Evolutionary conservation across 257 asterid species (phyloP).

Genomic region (Salvia miltiorrhiza): DNA sequence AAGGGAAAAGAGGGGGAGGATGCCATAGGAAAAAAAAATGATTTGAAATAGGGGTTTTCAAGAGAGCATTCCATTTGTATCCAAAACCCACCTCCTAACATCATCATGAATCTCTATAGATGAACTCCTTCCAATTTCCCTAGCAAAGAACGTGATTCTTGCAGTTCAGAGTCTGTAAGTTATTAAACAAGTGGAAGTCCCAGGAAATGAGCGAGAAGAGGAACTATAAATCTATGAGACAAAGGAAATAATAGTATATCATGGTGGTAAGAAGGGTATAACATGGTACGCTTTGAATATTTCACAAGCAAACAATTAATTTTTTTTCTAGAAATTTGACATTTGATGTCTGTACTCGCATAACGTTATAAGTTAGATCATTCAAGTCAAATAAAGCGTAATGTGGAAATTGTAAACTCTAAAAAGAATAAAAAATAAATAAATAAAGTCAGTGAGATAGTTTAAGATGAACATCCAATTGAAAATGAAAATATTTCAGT

Average conservation of each 20-base stretch:
- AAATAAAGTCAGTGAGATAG: too few species aligned
- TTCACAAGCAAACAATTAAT: slow-evolving; percentile 5
- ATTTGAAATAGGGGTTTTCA: too few species aligned
- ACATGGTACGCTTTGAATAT: background rate
- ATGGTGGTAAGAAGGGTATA: background rate
- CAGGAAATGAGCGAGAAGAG: background rate
- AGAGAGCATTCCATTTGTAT: too few species aligned
- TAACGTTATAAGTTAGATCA: background rate
- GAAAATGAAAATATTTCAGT: background rate
- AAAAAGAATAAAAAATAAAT: too few species aligned
- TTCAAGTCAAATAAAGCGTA: slow-evolving; percentile 9
- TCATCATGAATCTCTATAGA: background rate
- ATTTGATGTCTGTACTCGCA: slow-evolving; percentile 5
- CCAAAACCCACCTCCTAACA: too few species aligned
- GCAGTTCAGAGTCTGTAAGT: background rate
- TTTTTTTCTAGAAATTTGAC: background rate
- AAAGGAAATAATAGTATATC: background rate
- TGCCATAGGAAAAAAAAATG: too few species aligned
- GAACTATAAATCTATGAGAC: background rate
- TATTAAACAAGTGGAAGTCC: background rate
- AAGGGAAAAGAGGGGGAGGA: too few species aligned
- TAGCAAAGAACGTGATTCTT: background rate
- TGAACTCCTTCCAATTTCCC: background rate
- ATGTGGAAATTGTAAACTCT: background rate
- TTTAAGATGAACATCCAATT: background rate